Evolutionary conservation across 2,329 filamentous ascomycete genomes (phyloP), one percentile per base, ranked within the genome.

Genomic region (Cladosporium phlei): DNA sequence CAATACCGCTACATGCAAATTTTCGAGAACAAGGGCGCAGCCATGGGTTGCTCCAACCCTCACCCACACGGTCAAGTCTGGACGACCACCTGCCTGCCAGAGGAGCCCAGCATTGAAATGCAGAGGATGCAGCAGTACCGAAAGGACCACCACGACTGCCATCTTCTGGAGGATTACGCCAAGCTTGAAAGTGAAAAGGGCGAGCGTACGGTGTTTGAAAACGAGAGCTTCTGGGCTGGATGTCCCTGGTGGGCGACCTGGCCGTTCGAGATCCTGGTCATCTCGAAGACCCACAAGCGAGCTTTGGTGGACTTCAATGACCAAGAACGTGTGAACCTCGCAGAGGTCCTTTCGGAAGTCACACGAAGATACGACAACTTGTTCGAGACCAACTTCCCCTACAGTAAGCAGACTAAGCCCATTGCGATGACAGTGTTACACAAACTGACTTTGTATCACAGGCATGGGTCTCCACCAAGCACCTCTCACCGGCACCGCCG

Each of bases 1-100:
- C 88, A 95, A 68, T 88, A 95, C 59, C 81, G 86, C 45, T 97
- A 95, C 70, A 96, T 98, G 90, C 93, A 98, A 65, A 97, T 98
- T 54, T 98, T 98, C 53, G 93, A 98, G 71, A 98, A 98, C 74
- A 98, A 98, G 70, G 93, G 93, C 42, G 82, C 86, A 1, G 88
- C 91, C 9, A 98, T 98, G 93, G 93, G 93, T 42, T 98, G 93
- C 73, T 97, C 91, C 1, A 98, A 98, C 66, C 93, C 93, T 1
- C 93, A 98, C 66, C 93, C 93, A 0, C 93, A 98, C 69, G 91
- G 93, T 49, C 93, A 98, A 67, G 77, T 96, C 52, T 98, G 93
- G 93, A 93, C 88, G 2, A 95, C 90, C 0, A 95, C 88, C 17
- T 85, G 83, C 5, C 72, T 96, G 56, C 93, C 93, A 0, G 90